Conservation (phyloP, 2,329 filamentous ascomycete genomes). For the Penicillium olsonii region DNA sequence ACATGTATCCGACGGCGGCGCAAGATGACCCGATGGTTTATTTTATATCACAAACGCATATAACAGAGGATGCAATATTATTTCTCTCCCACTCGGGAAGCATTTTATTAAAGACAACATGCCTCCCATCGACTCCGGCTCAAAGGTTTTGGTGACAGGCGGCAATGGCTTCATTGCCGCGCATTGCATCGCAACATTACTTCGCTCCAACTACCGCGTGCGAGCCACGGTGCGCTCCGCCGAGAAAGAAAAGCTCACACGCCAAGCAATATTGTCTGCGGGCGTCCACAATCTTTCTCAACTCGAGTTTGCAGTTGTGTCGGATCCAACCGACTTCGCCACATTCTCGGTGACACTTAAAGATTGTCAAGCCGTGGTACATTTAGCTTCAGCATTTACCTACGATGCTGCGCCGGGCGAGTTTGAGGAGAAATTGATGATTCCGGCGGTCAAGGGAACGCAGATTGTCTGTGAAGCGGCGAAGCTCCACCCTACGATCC, state of each 20-base stretch:
- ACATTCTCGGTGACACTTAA: conserved; percentile 7
- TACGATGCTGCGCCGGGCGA: conserved; percentile 26
- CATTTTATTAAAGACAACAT: conserved; percentile 1
- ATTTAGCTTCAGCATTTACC: conserved; percentile 33
- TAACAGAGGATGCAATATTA: background rate
- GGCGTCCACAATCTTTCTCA: conserved; percentile 6
- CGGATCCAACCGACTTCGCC: conserved; percentile 17
- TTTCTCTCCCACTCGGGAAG: too few relatives aligned
- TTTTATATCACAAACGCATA: too few relatives aligned
- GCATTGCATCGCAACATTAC: conserved; percentile 23
- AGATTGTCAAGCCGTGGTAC: conserved; percentile 23
- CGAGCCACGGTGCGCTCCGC: conserved; percentile 25
- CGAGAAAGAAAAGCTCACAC: conserved; percentile 16
- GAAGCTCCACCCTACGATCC: conserved; percentile 12
- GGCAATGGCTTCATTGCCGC: conserved; percentile 29
- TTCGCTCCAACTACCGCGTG: conserved; percentile 15
- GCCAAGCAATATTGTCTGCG: conserved; percentile 5
- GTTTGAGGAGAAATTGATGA: conserved; percentile 32
- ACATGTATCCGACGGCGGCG: conserved; percentile 24
- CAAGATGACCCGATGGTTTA: background rate
- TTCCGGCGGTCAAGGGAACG: conserved; percentile 31
- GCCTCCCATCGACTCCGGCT: conserved; percentile 11
- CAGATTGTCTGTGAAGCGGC: conserved; percentile 29
- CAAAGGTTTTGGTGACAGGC: conserved; percentile 22
- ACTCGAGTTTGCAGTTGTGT: conserved; percentile 17